Evolutionary conservation across 331 rosid genomes (phyloP).

Genomic region (Acacia pycnantha): DNA sequence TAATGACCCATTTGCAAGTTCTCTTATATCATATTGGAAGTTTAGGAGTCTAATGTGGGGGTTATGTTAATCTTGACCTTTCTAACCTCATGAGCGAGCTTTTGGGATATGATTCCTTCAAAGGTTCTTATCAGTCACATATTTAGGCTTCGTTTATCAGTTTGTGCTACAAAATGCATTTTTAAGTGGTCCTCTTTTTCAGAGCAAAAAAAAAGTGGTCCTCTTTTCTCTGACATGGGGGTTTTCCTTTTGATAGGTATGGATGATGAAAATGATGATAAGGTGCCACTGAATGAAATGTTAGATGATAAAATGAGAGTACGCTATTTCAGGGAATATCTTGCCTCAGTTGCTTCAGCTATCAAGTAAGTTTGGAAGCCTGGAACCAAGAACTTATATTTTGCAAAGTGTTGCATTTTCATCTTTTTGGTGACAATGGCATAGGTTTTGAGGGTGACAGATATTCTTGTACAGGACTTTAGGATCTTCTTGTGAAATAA

Average conservation of each 20-base stretch:
- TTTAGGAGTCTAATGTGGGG: background rate
- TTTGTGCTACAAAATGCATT: slow-evolving; percentile 1
- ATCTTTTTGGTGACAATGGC: background rate
- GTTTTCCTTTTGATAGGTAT: slow-evolving; percentile 54
- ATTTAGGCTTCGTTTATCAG: background rate
- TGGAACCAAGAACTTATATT: background rate
- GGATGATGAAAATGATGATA: slow-evolving; percentile 84
- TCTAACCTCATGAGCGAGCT: background rate
- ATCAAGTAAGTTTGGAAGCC: slow-evolving; percentile 61
- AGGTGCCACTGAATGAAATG: slow-evolving; percentile 61
- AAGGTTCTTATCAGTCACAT: background rate
- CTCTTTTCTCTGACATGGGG: background rate
- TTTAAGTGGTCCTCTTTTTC: slow-evolving; percentile 11
- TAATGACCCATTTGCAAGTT: background rate
- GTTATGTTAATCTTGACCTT: background rate
- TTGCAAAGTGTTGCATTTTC: background rate
- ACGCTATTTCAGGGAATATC: slow-evolving; percentile 61
- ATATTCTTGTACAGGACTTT: background rate
- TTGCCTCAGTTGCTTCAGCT: slow-evolving; percentile 71
- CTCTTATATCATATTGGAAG: background rate
- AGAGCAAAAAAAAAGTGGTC: no score
- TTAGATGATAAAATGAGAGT: slow-evolving; percentile 87
- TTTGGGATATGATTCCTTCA: background rate
- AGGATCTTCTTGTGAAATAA: background rate
- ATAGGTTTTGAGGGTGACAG: background rate